Evolutionary conservation across 2,329 filamentous ascomycete species (phyloP), one percentile per base, ranked within the genome.

Genomic region (Arthrobotrys conoides): DNA sequence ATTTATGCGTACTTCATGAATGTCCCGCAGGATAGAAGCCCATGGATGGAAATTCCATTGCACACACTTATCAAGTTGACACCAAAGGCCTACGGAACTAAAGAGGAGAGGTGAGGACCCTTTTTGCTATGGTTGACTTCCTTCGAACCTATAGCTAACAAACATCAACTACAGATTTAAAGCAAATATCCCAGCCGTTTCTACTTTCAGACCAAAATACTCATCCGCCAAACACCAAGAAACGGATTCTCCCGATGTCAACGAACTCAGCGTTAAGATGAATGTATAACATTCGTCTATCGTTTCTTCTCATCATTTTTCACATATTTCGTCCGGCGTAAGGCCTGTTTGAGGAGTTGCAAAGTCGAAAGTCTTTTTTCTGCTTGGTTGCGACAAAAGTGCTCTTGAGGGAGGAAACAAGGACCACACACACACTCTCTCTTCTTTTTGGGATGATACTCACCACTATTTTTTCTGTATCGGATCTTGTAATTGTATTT

Each of bases 1-100:
- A 97, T 99, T 82, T 99, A 98, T 83, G 93, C 96, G 33, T 99
- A 99, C 85, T 99, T 98, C 85, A 97, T 97, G 92, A 97, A 98
- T 83, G 93, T 96, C 83, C 91, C 93, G 69, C 96, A 98, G 85
- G 91, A 94, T 82, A 90, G 93, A 85, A 96, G 92, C 81, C 96
- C 96, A 0, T 99, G 96, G 96, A 97, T 98, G 92, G 95, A 97
- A 83, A 96, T 99, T 8, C 96, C 96, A 5, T 88, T 99, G 79
- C 96, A 99, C 84, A 97, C 93, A 8, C 88, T 99, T 59, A 98
- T 99, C 86, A 97, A 97, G 86, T 88, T 99, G 65, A 98, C 96
- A 5, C 96, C 96, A 1, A 90, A 93, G 79, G 96, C 96, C 6
- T 99, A 99, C 84, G 93, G 92, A 61, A 99, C 96, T 0, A 91